A percentile compares a stretch with the other conserved stretches of the same genome.
These are phyloP conservation scores for Zoysia pacifica DNA, from an alignment of 176 grass and related monocot genomes.

Conservation along the genomic window DNA sequence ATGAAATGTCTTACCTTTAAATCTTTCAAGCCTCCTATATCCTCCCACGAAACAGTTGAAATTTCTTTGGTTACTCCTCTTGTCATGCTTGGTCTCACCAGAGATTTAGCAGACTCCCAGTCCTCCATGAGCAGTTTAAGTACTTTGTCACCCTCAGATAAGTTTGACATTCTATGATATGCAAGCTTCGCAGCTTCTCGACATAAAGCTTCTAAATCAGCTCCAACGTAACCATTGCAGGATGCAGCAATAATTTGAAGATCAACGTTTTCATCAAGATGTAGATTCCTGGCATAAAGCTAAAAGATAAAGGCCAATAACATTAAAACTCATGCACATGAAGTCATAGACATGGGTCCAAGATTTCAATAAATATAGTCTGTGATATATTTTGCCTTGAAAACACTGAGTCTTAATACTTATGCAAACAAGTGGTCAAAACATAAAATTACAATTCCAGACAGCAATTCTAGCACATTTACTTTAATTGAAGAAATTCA, in stretches of 20 bases:
- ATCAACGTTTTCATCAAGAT: conserved; percentile 71
- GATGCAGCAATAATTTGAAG: conserved; percentile 69
- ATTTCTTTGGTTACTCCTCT: conserved; percentile 84
- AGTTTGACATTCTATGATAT: conserved; percentile 53
- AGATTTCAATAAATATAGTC: neutral
- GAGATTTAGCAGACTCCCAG: conserved; percentile 70
- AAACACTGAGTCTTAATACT: neutral
- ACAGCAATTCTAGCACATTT: neutral
- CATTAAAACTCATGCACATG: neutral
- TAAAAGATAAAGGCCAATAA: conserved; percentile 43
- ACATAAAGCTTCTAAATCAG: conserved; percentile 80
- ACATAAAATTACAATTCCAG: neutral
- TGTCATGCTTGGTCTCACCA: conserved; percentile 67
- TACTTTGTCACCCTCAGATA: conserved; percentile 20
- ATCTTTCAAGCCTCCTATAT: conserved; percentile 90
- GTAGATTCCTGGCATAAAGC: conserved; percentile 73
- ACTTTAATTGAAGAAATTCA: neutral
- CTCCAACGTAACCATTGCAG: conserved; percentile 92
- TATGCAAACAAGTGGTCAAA: conserved; percentile 21
- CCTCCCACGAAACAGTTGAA: conserved; percentile 76
- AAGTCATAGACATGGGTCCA: neutral
- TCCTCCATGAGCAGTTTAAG: conserved; percentile 65
- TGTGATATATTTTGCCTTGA: neutral
- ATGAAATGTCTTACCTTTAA: conserved; percentile 59
- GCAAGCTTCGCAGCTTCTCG: conserved; percentile 71